Evolutionary conservation across 306 rosid genomes (phyloP).

Genomic region (Castanospermum australe): DNA sequence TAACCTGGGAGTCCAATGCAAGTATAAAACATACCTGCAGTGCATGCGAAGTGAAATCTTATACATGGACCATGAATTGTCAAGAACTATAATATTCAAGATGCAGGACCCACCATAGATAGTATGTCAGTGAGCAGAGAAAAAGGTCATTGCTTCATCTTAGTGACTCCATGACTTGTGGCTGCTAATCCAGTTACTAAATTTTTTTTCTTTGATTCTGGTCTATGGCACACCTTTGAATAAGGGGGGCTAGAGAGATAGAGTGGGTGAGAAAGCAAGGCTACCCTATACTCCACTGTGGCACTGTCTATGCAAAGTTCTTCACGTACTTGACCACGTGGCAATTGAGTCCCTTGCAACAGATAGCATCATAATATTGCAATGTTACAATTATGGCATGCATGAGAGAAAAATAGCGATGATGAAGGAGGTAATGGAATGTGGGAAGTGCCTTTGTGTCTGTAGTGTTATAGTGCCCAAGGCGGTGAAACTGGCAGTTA

Average conservation of each 20-base stretch:
- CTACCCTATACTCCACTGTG: too few relatives aligned
- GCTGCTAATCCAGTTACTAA: background rate
- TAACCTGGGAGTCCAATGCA: too few relatives aligned
- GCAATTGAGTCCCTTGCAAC: constrained; percentile 51
- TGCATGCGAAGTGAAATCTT: too few relatives aligned
- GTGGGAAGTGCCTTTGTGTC: background rate
- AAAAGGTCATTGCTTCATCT: background rate
- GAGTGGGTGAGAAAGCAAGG: constrained; percentile 41
- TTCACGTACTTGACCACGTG: constrained; percentile 22
- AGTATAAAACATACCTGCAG: too few relatives aligned
- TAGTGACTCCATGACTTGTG: background rate
- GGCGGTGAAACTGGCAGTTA: constrained; percentile 38
- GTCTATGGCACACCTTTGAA: background rate
- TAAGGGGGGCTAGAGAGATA: constrained; percentile 19
- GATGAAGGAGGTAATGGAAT: background rate
- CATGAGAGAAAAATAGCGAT: background rate
- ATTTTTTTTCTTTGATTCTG: too few relatives aligned
- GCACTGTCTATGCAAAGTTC: too few relatives aligned
- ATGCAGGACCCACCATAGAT: background rate
- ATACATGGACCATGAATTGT: background rate
- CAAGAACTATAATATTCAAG: background rate
- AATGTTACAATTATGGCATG: constrained; percentile 41
- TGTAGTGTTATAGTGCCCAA: background rate
- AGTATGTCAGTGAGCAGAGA: background rate
- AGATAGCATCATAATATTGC: constrained; percentile 26